These are phyloP conservation scores for Sporobolomyces roseus DNA, from an alignment of 768 basidiomycete species.

Conservation along the genomic window DNA sequence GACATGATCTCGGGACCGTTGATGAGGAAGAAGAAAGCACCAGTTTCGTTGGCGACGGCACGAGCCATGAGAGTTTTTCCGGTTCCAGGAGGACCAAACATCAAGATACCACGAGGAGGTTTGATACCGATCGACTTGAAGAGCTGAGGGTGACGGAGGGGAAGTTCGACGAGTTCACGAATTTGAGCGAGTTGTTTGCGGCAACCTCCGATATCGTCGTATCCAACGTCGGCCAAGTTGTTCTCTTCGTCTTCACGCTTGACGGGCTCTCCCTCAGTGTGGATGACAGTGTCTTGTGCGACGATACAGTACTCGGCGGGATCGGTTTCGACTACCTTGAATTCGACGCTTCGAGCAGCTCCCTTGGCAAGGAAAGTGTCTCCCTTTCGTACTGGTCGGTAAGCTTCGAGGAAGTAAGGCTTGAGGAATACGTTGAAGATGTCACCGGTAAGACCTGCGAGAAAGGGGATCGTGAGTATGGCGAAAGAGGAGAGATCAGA, in stretches of 20 bases:
- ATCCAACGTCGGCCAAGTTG: conserved; percentile 93
- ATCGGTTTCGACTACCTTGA: conserved; percentile 98
- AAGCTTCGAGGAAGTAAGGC: conserved; percentile 98
- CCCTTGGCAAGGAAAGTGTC: conserved; percentile 99
- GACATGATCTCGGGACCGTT: conserved; percentile 99
- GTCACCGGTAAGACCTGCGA: conserved; percentile 76
- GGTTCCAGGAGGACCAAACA: conserved; percentile 98
- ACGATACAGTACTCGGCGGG: conserved; percentile 98
- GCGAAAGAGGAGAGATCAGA: neutral
- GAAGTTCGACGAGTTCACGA: conserved; percentile 96
- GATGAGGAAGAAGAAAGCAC: conserved; percentile 99
- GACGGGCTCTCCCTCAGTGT: conserved; percentile 96
- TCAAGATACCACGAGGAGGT: conserved; percentile 94
- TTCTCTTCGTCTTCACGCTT: conserved; percentile 98
- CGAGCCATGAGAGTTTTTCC: conserved; percentile 99
- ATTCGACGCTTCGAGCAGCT: conserved; percentile 81
- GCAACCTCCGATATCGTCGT: conserved; percentile 99
- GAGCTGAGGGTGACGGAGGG: conserved; percentile 94
- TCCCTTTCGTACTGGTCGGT: conserved; percentile 91
- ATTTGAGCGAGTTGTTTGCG: conserved; percentile 99
- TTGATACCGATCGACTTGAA: conserved; percentile 99
- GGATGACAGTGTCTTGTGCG: conserved; percentile 97
- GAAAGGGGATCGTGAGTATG: neutral
- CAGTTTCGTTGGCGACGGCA: conserved; percentile 98
- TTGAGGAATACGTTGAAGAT: conserved; percentile 97